Percentiles rank a stretch among this genome's conserved stretches.
Conservation (phyloP, 306 rosid genomes). For the Dalbergia cultrata region DNA sequence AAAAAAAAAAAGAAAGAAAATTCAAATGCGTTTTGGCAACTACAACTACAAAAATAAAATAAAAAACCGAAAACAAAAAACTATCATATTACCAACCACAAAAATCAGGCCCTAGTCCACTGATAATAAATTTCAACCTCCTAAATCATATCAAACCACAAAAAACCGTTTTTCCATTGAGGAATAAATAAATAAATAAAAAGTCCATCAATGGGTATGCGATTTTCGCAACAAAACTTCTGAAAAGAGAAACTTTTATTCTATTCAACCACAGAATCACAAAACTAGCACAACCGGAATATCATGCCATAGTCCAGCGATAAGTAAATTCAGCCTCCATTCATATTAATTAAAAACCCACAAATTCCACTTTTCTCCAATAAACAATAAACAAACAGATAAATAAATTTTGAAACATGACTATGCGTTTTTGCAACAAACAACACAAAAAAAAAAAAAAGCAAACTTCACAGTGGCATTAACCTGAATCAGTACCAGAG, state of each 20-base stretch:
- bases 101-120: slow-evolving; percentile 5
- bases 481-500: background rate
- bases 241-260: background rate
- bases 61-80: background rate
- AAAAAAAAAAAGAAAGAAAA: no score
- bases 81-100: background rate
- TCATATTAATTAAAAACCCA: background rate
- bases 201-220: background rate
- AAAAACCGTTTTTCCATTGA: background rate
- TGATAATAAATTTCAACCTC: background rate
- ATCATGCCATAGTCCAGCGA: slow-evolving; percentile 3
- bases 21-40: background rate
- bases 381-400: background rate
- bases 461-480: background rate
- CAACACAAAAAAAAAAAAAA: background rate
- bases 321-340: background rate
- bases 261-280: slow-evolving; percentile 38
- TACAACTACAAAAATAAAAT: background rate
- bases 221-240: background rate
- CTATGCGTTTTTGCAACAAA: background rate
- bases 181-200: background rate
- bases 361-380: background rate
- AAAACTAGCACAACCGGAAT: background rate
- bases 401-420: background rate
- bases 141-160: slow-evolving; percentile 12